Evolutionary conservation across 768 basidiomycete species (phyloP).

Genomic region (Phaffia australis): DNA sequence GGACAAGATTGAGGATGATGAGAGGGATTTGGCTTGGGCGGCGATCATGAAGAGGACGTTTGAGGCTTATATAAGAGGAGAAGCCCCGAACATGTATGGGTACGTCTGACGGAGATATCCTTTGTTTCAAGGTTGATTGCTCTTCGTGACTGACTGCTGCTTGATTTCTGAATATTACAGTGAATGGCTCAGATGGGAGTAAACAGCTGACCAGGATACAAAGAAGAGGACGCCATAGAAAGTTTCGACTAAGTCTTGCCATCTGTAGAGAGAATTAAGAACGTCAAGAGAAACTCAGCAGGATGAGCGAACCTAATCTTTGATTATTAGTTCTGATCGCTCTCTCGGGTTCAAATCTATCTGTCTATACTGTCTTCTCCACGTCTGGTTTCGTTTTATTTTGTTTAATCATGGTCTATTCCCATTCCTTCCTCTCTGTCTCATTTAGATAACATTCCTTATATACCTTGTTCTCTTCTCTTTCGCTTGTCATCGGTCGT

Average conservation of each 20-base stretch:
- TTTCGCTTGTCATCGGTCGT: not conserved
- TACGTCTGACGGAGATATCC: slow-evolving; percentile 43
- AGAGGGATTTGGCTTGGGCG: slow-evolving; percentile 78
- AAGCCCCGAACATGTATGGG: slow-evolving; percentile 91
- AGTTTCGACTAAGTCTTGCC: not conserved
- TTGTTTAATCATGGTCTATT: not conserved
- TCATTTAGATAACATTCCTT: not conserved
- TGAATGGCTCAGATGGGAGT: not conserved
- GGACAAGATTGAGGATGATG: slow-evolving; percentile 50
- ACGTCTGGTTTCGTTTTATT: not conserved
- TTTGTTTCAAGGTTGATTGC: no score
- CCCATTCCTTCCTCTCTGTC: not conserved
- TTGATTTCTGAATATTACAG: not conserved
- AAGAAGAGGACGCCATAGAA: not conserved
- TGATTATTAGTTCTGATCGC: not conserved
- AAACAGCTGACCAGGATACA: not conserved
- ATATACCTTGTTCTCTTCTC: not conserved
- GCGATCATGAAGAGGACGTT: slow-evolving; percentile 92
- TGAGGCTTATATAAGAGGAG: slow-evolving; percentile 81
- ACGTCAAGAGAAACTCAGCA: no score
- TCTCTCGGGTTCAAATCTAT: not conserved
- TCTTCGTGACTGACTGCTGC: no score
- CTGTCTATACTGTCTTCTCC: not conserved
- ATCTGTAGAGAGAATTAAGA: no score
- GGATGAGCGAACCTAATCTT: no score